Conservation (phyloP, 2,329 filamentous ascomycete genomes). For the Fusarium austroafricanum region DNA sequence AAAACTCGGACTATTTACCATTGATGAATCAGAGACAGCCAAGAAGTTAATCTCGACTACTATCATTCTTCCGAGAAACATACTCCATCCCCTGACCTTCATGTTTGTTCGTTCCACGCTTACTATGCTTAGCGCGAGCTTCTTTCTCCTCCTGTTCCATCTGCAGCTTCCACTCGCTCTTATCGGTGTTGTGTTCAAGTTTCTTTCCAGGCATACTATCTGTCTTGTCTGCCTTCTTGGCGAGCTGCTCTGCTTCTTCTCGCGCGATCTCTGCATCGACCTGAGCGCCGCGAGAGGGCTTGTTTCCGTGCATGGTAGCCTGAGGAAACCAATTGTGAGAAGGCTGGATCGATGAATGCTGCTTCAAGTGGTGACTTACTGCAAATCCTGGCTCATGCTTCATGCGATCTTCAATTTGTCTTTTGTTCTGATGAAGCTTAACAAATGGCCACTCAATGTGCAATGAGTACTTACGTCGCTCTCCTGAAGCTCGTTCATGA, state of each 20-base stretch:
- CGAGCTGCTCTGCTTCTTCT: constrained; percentile 25
- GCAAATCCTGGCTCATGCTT: constrained; percentile 31
- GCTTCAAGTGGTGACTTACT: background rate
- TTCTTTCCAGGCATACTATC: constrained; percentile 25
- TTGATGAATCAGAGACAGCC: no score
- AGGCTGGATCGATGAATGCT: accelerated
- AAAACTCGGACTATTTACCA: no score
- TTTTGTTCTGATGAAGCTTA: constrained; percentile 4
- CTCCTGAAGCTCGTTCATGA: constrained; percentile 27
- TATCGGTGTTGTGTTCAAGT: background rate
- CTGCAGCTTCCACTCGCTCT: constrained; percentile 9
- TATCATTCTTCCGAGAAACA: background rate
- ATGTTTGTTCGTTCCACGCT: background rate
- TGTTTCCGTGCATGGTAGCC: constrained; percentile 32
- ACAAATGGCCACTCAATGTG: background rate
- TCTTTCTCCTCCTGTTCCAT: background rate
- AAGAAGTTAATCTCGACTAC: background rate
- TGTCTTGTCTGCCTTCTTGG: constrained; percentile 17
- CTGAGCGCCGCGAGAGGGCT: constrained; percentile 22
- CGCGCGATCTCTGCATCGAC: constrained; percentile 25
- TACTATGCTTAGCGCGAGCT: background rate
- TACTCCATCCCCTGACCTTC: background rate
- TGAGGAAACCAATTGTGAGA: background rate
- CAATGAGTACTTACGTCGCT: background rate
- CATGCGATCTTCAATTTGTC: constrained; percentile 12